Conservation (phyloP, 2,329 filamentous ascomycete genomes). For the Xylogone sp. region DNA sequence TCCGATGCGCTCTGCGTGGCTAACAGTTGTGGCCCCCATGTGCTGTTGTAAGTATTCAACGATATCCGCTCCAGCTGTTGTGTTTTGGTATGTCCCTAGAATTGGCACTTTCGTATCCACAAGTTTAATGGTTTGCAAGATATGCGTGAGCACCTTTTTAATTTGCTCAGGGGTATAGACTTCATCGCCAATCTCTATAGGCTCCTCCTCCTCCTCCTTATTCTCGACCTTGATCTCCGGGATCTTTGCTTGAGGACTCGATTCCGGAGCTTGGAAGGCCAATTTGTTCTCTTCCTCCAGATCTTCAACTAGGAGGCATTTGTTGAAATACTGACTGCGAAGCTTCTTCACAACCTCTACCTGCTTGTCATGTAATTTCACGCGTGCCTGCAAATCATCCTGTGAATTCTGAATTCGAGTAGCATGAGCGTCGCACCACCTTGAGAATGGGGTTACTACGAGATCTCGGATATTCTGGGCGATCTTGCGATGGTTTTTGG, state of each 20-base stretch:
- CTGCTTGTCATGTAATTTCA: constrained; percentile 92
- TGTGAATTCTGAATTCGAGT: constrained; percentile 88
- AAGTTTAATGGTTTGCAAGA: constrained; percentile 81
- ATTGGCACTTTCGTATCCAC: constrained; percentile 94
- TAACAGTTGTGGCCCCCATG: constrained; percentile 78
- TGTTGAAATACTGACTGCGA: constrained; percentile 97
- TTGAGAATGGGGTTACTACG: constrained; percentile 87
- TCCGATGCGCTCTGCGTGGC: constrained; percentile 89
- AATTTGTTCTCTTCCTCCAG: constrained; percentile 98
- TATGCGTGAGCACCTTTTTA: constrained; percentile 84
- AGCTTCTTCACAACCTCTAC: constrained; percentile 88
- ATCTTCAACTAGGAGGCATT: constrained; percentile 93
- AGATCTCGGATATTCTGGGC: constrained; percentile 94
- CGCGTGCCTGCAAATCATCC: constrained; percentile 84
- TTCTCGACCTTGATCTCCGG: constrained; percentile 87
- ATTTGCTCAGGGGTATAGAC: constrained; percentile 80
- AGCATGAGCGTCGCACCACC: constrained; percentile 96
- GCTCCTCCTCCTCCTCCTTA: constrained; percentile 65
- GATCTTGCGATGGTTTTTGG: constrained; percentile 90
- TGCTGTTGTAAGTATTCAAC: constrained; percentile 91
- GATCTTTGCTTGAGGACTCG: constrained; percentile 62
- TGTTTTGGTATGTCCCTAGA: constrained; percentile 90
- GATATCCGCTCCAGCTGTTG: constrained; percentile 86
- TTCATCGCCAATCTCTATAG: constrained; percentile 87
- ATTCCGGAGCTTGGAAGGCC: constrained; percentile 84